A percentile compares a stretch with the other conserved stretches of the same genome.
Conservation (phyloP, 495 filamentous ascomycete genomes). For the Talaromyces liani region DNA sequence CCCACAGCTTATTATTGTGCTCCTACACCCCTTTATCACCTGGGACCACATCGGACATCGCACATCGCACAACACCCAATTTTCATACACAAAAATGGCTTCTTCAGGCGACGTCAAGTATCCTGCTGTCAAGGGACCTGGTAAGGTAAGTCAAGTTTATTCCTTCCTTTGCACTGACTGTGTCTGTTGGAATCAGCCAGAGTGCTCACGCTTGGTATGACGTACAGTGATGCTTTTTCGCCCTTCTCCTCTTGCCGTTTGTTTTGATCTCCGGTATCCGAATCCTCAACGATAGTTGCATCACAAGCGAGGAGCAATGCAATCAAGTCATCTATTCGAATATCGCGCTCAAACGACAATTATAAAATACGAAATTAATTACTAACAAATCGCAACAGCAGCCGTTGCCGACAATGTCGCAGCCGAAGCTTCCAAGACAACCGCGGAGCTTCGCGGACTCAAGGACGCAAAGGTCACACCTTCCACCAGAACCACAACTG, state of each 20-base stretch:
- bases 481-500: conserved; percentile 61
- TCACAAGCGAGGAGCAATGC: conserved; percentile 25
- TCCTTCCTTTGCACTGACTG: neutral
- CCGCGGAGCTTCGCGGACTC: conserved; percentile 66
- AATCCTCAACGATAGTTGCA: conserved; percentile 18
- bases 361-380: neutral
- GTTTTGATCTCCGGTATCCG: conserved; percentile 19
- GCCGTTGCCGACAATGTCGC: conserved; percentile 73
- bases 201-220: neutral
- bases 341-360: conserved; percentile 6
- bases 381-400: conserved; percentile 4
- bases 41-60: neutral
- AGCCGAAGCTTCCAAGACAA: conserved; percentile 62
- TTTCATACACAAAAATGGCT: conserved; percentile 16
- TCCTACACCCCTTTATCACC: neutral
- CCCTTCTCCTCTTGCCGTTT: conserved; percentile 10
- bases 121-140: conserved; percentile 27
- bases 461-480: conserved; percentile 63
- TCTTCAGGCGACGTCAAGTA: conserved; percentile 34
- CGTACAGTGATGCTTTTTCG: conserved; percentile 5
- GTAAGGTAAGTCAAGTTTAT: conserved; percentile 33
- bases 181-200: neutral
- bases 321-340: conserved; percentile 15
- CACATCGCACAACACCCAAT: conserved; percentile 1
- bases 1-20: neutral